phyloP scores from a whole-genome alignment of 2,329 filamentous ascomycete genomes.

The Amesomyces nigricolor region DNA sequence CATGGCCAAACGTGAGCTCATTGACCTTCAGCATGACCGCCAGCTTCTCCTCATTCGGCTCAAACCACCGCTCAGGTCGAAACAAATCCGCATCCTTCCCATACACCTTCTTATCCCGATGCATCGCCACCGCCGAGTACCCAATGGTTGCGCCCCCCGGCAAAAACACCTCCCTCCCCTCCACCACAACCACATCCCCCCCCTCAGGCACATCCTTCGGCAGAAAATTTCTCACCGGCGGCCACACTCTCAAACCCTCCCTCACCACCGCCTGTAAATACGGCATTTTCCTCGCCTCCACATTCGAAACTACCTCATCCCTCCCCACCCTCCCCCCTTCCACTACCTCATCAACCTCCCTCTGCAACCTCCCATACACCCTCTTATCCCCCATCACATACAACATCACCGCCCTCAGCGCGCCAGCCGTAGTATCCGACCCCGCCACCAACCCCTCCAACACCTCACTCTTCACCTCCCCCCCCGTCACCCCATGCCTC shows the following conservation, averaged over 20 bases:
- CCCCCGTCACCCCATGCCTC: conserved; percentile 25
- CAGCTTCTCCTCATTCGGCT: conserved; percentile 28
- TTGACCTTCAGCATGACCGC: conserved; percentile 30
- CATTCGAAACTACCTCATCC: conserved; percentile 7
- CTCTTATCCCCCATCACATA: conserved; percentile 16
- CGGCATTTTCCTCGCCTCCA: conserved; percentile 27
- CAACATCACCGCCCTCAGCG: conserved; percentile 17
- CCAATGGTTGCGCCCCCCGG: conserved; percentile 36
- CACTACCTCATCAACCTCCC: conserved; percentile 17
- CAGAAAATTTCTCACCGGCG: conserved; percentile 28
- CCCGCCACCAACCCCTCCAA: conserved; percentile 20
- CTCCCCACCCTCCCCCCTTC: neutral
- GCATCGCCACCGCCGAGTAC: conserved; percentile 32
- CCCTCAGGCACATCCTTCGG: conserved; percentile 28
- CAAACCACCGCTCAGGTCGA: conserved; percentile 43
- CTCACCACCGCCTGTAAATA: conserved; percentile 37
- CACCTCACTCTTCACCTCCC: conserved; percentile 23
- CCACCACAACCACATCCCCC: conserved; percentile 29
- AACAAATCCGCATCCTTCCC: conserved; percentile 38
- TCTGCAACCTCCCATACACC: conserved; percentile 18
- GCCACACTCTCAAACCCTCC: conserved; percentile 35
- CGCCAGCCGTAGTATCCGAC: conserved; percentile 19
- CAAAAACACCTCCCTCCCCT: conserved; percentile 31
- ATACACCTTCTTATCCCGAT: conserved; percentile 29
- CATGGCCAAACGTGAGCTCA: conserved; percentile 37